Conservation (phyloP, 2,329 filamentous ascomycete species). For the Amylocarpus encephaloides region DNA sequence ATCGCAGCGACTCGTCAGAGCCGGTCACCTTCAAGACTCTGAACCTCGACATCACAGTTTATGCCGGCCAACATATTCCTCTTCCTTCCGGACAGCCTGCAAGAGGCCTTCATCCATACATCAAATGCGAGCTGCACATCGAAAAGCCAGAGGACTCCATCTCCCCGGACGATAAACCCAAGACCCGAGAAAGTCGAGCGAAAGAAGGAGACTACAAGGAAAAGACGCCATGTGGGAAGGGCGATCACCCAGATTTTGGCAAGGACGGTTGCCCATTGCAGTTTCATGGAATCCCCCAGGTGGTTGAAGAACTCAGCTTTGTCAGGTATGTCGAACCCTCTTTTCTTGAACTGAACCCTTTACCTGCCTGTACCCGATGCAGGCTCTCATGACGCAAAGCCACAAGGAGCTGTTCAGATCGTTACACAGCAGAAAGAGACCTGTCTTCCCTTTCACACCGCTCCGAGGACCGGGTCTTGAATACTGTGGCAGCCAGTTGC, state of each 20-base stretch:
- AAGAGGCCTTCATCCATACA: constrained; percentile 58
- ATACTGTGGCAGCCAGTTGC: constrained; percentile 1
- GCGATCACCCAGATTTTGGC: constrained; percentile 60
- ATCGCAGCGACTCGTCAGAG: constrained; percentile 42
- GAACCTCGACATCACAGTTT: constrained; percentile 63
- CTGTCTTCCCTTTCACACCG: constrained; percentile 5
- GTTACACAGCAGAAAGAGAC: not conserved
- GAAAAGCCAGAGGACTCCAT: constrained; percentile 47
- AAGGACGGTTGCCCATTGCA: constrained; percentile 44
- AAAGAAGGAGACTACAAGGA: constrained; percentile 55
- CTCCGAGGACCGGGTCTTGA: constrained; percentile 8
- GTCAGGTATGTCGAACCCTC: constrained; percentile 45
- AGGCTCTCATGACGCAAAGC: not conserved
- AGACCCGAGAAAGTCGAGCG: constrained; percentile 37
- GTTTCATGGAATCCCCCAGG: constrained; percentile 49
- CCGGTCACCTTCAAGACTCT: constrained; percentile 44
- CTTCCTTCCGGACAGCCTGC: constrained; percentile 49
- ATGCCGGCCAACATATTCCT: constrained; percentile 71
- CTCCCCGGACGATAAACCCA: constrained; percentile 10
- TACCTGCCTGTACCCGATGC: too few species aligned
- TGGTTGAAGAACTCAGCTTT: constrained; percentile 67
- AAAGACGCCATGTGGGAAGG: constrained; percentile 48
- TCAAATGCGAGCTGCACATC: constrained; percentile 76
- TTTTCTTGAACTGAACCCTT: too few species aligned
- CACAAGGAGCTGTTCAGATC: not conserved